Base-by-base conservation (phyloP, 805 yeast genomes). In the Candida suzukii region DNA sequence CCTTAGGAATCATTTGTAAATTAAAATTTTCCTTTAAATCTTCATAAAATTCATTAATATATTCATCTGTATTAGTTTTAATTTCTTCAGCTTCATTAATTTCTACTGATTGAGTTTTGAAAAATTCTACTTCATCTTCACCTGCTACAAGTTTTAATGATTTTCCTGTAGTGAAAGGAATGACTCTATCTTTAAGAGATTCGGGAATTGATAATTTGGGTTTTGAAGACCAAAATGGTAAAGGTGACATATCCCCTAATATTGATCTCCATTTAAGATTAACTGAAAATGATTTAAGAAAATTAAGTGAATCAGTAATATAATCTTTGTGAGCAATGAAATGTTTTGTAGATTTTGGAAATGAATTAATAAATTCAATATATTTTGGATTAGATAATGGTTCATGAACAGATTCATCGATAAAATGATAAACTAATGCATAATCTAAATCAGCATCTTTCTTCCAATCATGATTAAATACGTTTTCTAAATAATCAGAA, bases 271-370 rank as follows among this genome's bases (percentile, higher is more conserved):
- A 67, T 52, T 79, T 80, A 45, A 84, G 55, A 2, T 74, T 62
- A 17, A 72, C 64, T 1, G 64, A 49, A 0, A 83, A 78, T 4
- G 84, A 70, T 0, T 80, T 71, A 25, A 66, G 70, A 57, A 78
- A 80, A 6, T 76, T 70, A 14, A 88, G 57, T 0, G 75, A 66
- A 54, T 90, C 74, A 17, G 86, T 77, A 12, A 81, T 68, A 39
- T 83, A 66, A 14, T 63, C 58, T 4, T 80, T 70, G 60, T 91
- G 97, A n/a, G 93, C 80, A 5, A 91, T 68, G 39, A 79, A 67
- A 58, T 88, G 95, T 39, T 67, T 54, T 24, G 78, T 67, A 1
- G 67, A 54, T 0, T 57, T 46, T 0, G 79, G 82, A 49, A 87
- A 81, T 5, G 67, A 57, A 40, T 70, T 58, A 50, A 84, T 69